A percentile compares a stretch with the other conserved stretches of the same genome.
These are phyloP conservation scores for Beauveria bassiana DNA, from an alignment of 2,329 filamentous ascomycete species.

Conservation along the genomic window DNA sequence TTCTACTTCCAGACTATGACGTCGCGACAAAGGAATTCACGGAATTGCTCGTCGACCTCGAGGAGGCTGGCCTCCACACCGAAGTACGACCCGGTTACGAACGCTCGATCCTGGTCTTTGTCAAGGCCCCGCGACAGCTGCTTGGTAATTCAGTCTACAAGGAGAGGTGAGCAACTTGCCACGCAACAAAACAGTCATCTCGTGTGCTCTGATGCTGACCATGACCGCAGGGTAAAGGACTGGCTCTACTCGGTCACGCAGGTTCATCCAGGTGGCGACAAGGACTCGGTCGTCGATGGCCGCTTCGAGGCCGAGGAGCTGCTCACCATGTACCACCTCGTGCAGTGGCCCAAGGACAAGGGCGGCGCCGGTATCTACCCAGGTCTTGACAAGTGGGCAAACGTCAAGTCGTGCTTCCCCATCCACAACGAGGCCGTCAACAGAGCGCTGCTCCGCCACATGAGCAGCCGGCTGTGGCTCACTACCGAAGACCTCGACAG, in stretches of 20 bases:
- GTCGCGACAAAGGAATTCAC: conserved; percentile 27
- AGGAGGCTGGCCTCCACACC: conserved; percentile 56
- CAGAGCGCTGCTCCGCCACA: conserved; percentile 46
- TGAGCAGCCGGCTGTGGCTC: conserved; percentile 46
- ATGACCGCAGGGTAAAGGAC: conserved; percentile 53
- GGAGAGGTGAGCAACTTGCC: conserved; percentile 40
- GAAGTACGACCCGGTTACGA: conserved; percentile 65
- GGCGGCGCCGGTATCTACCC: conserved; percentile 58
- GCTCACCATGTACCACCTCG: conserved; percentile 62
- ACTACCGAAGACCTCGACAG: conserved; percentile 45
- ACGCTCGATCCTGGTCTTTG: conserved; percentile 60
- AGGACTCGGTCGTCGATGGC: conserved; percentile 43
- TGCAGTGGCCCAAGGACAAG: conserved; percentile 48
- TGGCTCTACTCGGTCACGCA: conserved; percentile 66
- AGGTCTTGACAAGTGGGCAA: conserved; percentile 48
- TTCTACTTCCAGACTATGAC: conserved; percentile 22
- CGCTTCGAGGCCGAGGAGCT: conserved; percentile 57
- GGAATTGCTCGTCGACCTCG: conserved; percentile 49
- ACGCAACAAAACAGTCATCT: neutral
- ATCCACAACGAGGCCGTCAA: conserved; percentile 53
- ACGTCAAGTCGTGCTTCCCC: conserved; percentile 54
- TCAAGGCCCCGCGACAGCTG: conserved; percentile 54
- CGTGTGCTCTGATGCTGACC: neutral
- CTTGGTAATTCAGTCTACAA: conserved; percentile 61
- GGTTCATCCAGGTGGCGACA: conserved; percentile 50